A percentile compares a stretch with the other conserved stretches of the same genome.
These are phyloP conservation scores for Suhomyces maxii DNA, from an alignment of 1,139 yeast genomes.

Conservation along the genomic window DNA sequence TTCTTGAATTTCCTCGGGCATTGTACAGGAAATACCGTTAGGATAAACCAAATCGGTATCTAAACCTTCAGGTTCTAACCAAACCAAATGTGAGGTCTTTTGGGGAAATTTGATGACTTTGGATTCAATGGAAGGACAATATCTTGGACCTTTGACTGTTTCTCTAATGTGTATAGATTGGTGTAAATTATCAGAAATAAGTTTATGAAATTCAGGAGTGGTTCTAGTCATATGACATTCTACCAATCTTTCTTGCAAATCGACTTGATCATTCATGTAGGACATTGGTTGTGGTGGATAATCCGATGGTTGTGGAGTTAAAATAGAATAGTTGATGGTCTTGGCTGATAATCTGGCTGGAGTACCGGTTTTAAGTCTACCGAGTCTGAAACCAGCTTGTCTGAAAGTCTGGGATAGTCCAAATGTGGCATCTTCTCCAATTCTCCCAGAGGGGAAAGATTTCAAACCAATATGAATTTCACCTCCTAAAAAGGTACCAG, in stretches of 20 bases:
- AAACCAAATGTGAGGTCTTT: conserved; percentile 73
- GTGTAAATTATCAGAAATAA: conserved; percentile 69
- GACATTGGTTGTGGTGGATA: conserved; percentile 88
- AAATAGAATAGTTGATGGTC: conserved; percentile 63
- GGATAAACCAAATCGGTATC: conserved; percentile 87
- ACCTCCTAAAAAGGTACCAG: conserved; percentile 93
- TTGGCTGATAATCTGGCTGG: conserved; percentile 83
- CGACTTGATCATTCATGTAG: conserved; percentile 67
- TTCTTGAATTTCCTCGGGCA: conserved; percentile 92
- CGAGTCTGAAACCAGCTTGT: conserved; percentile 78
- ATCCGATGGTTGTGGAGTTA: conserved; percentile 77
- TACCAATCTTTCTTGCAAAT: conserved; percentile 57
- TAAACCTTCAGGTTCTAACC: conserved; percentile 97
- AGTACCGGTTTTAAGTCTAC: conserved; percentile 94
- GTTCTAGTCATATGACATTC: conserved; percentile 80
- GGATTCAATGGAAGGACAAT: conserved; percentile 95
- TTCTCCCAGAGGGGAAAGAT: conserved; percentile 84
- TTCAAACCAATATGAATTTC: conserved; percentile 90
- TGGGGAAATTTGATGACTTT: conserved; percentile 81
- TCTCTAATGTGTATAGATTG: conserved; percentile 88
- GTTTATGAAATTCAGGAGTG: conserved; percentile 68
- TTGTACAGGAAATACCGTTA: conserved; percentile 92
- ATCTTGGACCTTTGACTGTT: conserved; percentile 94
- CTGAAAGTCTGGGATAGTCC: conserved; percentile 80
- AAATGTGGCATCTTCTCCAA: conserved; percentile 89